phyloP scores from a whole-genome alignment of 2,329 filamentous ascomycete genomes.

The Apiospora kogelbergensis region DNA sequence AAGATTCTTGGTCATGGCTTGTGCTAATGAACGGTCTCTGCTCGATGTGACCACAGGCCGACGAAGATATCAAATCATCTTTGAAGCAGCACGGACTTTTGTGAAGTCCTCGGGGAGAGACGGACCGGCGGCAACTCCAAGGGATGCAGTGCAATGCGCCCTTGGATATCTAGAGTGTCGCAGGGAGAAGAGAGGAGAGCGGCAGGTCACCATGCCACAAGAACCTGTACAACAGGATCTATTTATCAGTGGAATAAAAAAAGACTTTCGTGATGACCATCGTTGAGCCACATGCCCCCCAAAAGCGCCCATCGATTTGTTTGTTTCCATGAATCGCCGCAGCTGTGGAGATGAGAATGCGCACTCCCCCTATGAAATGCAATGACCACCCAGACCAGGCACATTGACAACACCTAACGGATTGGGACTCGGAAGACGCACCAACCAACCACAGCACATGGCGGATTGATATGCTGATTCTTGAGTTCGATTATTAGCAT shows the following conservation, averaged over 20 bases:
- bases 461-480: constrained; percentile 7
- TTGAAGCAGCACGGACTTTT: constrained; percentile 5
- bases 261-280: constrained; percentile 6
- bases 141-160: background rate
- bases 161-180: background rate
- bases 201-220: constrained; percentile 8
- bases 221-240: constrained; percentile 11
- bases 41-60: constrained; percentile 4
- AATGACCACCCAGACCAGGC: background rate
- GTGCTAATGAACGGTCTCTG: constrained; percentile 2
- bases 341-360: background rate
- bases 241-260: constrained; percentile 10
- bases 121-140: background rate
- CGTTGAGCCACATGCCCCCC: background rate
- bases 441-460: background rate
- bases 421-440: background rate
- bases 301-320: background rate
- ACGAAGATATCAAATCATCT: constrained; percentile 5
- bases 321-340: background rate
- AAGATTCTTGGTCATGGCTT: constrained; percentile 3
- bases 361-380: background rate
- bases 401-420: background rate
- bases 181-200: background rate
- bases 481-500: background rate
- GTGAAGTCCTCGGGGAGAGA: background rate